These are phyloP conservation scores for Brassica balearica DNA, from an alignment of 441 rosid species.

Conservation along the genomic window DNA sequence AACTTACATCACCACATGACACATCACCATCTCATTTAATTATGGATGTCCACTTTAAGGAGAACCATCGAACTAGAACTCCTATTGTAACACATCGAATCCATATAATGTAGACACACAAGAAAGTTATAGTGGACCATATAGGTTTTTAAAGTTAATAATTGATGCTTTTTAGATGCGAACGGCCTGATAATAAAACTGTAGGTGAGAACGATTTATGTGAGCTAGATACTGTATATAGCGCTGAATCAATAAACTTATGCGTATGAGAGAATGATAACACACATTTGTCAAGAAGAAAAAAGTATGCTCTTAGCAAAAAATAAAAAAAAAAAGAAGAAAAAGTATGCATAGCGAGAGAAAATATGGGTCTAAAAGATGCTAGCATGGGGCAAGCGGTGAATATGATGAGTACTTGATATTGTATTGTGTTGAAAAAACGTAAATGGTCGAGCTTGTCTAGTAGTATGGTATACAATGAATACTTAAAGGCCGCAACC, in stretches of 20 bases:
- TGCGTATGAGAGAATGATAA: background rate
- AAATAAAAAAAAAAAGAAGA: no score
- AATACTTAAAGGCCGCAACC: slow-evolving; percentile 8
- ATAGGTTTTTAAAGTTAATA: background rate
- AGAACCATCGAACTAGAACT: slow-evolving; percentile 35
- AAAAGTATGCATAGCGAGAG: background rate
- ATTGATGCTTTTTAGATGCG: slow-evolving; percentile 2
- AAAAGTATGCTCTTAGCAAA: background rate
- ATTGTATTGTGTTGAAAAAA: background rate
- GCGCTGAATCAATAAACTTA: background rate
- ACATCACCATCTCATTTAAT: slow-evolving; percentile 34
- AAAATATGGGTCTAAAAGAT: slow-evolving; percentile 13
- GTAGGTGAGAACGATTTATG: background rate
- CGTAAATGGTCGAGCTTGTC: background rate
- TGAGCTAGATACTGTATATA: background rate
- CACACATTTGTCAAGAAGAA: background rate
- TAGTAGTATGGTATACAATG: background rate
- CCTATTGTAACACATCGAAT: slow-evolving; percentile 18
- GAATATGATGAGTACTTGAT: background rate
- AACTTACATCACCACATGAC: slow-evolving; percentile 38
- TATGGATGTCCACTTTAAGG: slow-evolving; percentile 20
- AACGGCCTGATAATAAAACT: background rate
- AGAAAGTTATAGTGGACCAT: background rate
- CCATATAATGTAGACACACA: slow-evolving; percentile 10
- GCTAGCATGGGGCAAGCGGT: slow-evolving; percentile 20